phyloP scores from a whole-genome alignment of 805 yeast genomes.

The Vanderwaltozyma tropicalis region DNA sequence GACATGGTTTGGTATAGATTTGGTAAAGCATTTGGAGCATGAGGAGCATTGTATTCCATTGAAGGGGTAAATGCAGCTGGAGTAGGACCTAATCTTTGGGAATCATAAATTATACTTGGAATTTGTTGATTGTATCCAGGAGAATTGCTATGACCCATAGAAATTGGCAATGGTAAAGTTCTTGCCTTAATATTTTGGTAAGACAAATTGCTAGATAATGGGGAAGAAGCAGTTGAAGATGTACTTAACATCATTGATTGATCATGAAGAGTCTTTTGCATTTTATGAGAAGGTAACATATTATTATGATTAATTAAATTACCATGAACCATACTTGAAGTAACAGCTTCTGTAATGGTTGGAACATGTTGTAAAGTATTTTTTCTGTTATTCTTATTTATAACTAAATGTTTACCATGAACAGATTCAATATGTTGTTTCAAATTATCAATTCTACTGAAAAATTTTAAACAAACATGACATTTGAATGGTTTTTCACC shows the following conservation, averaged over 20 bases:
- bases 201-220: neutral
- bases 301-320: no score
- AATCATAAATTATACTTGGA: neutral
- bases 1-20: neutral
- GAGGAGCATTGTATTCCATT: no score
- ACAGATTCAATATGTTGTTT: conserved; percentile 88
- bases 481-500: conserved; percentile 91
- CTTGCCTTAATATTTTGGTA: conserved; percentile 1
- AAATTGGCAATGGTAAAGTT: conserved; percentile 1
- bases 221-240: neutral
- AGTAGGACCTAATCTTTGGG: no score
- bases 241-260: no score
- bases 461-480: conserved; percentile 66
- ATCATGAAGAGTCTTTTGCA: no score
- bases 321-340: no score
- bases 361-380: neutral
- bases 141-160: neutral
- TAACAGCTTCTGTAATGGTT: neutral
- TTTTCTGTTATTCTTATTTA: neutral
- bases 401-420: conserved; percentile 33
- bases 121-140: neutral
- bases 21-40: neutral
- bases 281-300: no score
- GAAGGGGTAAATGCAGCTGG: neutral
- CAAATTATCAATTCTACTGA: conserved; percentile 76